A percentile compares a stretch with the other conserved stretches of the same genome.
These are phyloP conservation scores for Serendipita sp. DNA, from an alignment of 768 basidiomycete genomes.

Conservation along the genomic window DNA sequence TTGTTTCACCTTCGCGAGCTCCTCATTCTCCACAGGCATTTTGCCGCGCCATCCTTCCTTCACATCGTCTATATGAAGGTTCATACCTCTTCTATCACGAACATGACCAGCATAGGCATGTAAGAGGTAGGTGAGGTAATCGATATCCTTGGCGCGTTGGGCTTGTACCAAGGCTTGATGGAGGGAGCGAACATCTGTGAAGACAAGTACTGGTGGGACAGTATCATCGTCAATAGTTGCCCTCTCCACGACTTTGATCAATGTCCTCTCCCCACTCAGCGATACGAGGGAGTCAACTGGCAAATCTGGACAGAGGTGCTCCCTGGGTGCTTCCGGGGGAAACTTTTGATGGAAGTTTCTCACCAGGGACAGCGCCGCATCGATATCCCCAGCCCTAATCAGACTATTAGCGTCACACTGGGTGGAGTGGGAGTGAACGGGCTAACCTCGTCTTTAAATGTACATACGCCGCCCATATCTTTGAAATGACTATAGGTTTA, in stretches of 20 bases:
- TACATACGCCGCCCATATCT: slow-evolving; percentile 60
- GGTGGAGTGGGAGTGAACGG: no score
- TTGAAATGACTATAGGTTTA: slow-evolving; percentile 18
- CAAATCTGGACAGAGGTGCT: slow-evolving; percentile 25
- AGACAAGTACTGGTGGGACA: slow-evolving; percentile 67
- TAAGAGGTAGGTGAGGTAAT: slow-evolving; percentile 56
- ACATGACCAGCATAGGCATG: slow-evolving; percentile 35
- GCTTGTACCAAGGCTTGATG: slow-evolving; percentile 53
- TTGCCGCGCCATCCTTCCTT: background rate
- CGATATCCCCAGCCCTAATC: slow-evolving; percentile 14
- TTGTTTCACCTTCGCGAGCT: background rate
- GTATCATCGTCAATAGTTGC: slow-evolving; percentile 53
- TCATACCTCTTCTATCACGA: background rate
- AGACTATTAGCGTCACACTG: no score
- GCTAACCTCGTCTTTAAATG: slow-evolving; percentile 47
- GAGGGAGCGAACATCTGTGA: slow-evolving; percentile 60
- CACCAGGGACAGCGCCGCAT: slow-evolving; percentile 40
- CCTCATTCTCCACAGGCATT: background rate
- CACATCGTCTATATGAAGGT: background rate
- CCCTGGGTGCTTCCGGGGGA: slow-evolving; percentile 41
- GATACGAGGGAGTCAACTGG: slow-evolving; percentile 39
- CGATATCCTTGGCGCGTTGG: slow-evolving; percentile 30
- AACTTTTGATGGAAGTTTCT: slow-evolving; percentile 48
- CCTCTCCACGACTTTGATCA: slow-evolving; percentile 52
- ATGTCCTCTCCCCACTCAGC: slow-evolving; percentile 39